Percentiles rank a stretch among this genome's conserved stretches.
phyloP scores from a whole-genome alignment of 2,329 filamentous ascomycete genomes.

The Phoma sp. region DNA sequence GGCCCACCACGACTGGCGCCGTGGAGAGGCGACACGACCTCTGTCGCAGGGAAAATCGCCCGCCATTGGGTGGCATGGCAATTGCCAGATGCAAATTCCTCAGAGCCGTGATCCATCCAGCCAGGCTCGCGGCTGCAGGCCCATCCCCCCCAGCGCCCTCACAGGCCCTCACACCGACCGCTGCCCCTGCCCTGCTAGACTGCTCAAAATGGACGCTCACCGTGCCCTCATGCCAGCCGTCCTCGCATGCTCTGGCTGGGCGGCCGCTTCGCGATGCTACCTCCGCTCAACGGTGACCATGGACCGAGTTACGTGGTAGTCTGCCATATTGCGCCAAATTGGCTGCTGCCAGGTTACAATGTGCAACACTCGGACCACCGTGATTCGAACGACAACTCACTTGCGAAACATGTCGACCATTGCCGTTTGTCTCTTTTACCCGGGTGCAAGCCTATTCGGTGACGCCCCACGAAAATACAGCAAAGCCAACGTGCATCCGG shows the following conservation, averaged over 20 bases:
- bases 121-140: conserved; percentile 20
- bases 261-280: conserved; percentile 29
- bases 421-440: conserved; percentile 44
- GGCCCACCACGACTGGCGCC: conserved; percentile 16
- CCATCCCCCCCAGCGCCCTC: conserved; percentile 1
- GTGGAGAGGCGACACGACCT: conserved; percentile 22
- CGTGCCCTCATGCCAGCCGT: conserved; percentile 23
- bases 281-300: conserved; percentile 27
- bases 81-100: conserved; percentile 20
- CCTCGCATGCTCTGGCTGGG: conserved; percentile 26
- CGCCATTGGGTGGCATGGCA: conserved; percentile 18
- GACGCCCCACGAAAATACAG: conserved; percentile 38
- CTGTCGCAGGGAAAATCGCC: conserved; percentile 18
- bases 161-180: conserved; percentile 16
- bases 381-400: conserved; percentile 26
- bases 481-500: conserved; percentile 19
- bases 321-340: conserved; percentile 43
- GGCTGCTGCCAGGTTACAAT: conserved; percentile 28
- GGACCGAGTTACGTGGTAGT: conserved; percentile 40
- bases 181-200: conserved; percentile 2
- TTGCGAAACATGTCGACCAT: conserved; percentile 38
- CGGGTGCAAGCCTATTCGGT: conserved; percentile 40
- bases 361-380: conserved; percentile 34
- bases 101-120: not conserved
- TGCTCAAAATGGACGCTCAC: conserved; percentile 23